Evolutionary conservation across 108 stramenopile species (phyloP).

Genomic region (Cyclostephanos invisitatus): DNA sequence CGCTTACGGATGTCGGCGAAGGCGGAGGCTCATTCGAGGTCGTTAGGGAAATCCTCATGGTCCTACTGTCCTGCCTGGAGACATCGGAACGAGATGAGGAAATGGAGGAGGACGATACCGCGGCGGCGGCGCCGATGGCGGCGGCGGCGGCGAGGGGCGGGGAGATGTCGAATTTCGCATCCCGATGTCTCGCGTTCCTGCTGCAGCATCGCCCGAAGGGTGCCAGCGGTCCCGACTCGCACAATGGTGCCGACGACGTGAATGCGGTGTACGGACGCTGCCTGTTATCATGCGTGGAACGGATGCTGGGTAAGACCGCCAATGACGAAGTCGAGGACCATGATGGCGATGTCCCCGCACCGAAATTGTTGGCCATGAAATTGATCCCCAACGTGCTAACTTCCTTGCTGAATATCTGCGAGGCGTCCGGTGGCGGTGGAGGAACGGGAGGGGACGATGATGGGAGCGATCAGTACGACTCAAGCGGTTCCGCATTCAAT

Average conservation of each 20-base stretch:
- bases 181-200: slow-evolving; percentile 63
- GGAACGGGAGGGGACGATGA: slow-evolving; percentile 5
- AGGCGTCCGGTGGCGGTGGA: neutral
- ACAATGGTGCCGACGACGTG: slow-evolving; percentile 26
- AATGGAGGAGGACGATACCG: neutral
- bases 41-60: slow-evolving; percentile 50
- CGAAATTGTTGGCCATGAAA: slow-evolving; percentile 58
- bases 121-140: neutral
- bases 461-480: slow-evolving; percentile 18
- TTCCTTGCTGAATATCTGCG: slow-evolving; percentile 44
- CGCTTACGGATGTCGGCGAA: slow-evolving; percentile 35
- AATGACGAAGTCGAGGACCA: slow-evolving; percentile 10
- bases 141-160: neutral
- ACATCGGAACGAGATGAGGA: slow-evolving; percentile 12
- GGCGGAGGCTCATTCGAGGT: slow-evolving; percentile 41
- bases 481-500: slow-evolving; percentile 38
- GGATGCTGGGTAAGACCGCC: slow-evolving; percentile 32
- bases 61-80: slow-evolving; percentile 53
- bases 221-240: slow-evolving; percentile 37
- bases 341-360: slow-evolving; percentile 8
- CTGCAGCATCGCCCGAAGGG: slow-evolving; percentile 54
- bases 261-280: slow-evolving; percentile 53
- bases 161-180: slow-evolving; percentile 49
- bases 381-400: slow-evolving; percentile 48
- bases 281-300: slow-evolving; percentile 51